phyloP scores from a whole-genome alignment of 2,329 filamentous ascomycete species.

The Ascomycota sp. region DNA sequence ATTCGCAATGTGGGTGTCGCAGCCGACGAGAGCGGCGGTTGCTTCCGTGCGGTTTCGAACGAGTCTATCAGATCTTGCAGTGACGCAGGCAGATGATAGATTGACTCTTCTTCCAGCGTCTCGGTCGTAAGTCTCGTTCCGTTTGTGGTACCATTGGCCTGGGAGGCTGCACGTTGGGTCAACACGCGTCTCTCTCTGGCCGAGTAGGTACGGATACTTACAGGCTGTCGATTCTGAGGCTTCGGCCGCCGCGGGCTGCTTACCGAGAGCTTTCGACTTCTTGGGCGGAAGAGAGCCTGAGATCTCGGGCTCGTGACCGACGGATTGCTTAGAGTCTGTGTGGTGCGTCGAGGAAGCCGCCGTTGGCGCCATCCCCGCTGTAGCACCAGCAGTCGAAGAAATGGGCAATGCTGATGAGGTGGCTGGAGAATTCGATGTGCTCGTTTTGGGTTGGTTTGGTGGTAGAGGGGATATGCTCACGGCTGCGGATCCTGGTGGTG shows the following conservation, averaged over 20 bases:
- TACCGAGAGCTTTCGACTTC: slow-evolving; percentile 22
- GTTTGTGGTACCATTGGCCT: slow-evolving; percentile 31
- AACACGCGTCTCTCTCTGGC: neutral
- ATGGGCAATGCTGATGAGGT: slow-evolving; percentile 25
- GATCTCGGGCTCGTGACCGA: slow-evolving; percentile 9
- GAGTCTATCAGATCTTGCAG: slow-evolving; percentile 81
- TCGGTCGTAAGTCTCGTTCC: slow-evolving; percentile 25
- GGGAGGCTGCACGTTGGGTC: slow-evolving; percentile 11
- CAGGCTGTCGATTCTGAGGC: slow-evolving; percentile 22
- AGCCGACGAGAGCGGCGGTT: slow-evolving; percentile 36
- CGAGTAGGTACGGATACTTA: slow-evolving; percentile 7
- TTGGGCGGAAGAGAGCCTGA: slow-evolving; percentile 13
- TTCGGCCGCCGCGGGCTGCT: slow-evolving; percentile 21
- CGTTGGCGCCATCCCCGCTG: neutral
- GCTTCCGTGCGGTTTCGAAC: slow-evolving; percentile 65
- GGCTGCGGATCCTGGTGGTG: slow-evolving; percentile 47
- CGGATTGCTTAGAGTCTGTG: slow-evolving; percentile 14
- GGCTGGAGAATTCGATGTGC: slow-evolving; percentile 33
- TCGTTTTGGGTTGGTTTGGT: slow-evolving; percentile 30
- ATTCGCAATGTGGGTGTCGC: slow-evolving; percentile 52
- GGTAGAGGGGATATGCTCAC: slow-evolving; percentile 27
- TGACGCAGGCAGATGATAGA: slow-evolving; percentile 80
- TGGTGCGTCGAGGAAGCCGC: slow-evolving; percentile 7
- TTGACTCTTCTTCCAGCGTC: slow-evolving; percentile 47
- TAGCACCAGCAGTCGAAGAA: no score